phyloP scores from a whole-genome alignment of 1,139 yeast species.

The Scheffersomyces lignicola region DNA sequence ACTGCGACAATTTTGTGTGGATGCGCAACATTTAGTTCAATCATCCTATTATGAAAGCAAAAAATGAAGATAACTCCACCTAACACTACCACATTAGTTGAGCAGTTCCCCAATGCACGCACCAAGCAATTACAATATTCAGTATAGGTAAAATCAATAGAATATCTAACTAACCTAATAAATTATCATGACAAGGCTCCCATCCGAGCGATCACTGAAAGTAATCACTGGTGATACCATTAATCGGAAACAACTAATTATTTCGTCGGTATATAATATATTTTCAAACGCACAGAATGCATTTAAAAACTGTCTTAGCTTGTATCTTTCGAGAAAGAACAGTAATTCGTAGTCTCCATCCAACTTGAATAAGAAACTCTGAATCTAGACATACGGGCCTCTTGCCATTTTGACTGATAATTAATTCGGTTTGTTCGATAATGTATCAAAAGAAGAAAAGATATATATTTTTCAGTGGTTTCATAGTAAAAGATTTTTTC shows the following conservation, averaged over 20 bases:
- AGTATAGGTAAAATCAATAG: not conserved
- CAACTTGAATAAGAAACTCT: conserved; percentile 2
- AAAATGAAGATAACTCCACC: not conserved
- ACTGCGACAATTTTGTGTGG: not conserved
- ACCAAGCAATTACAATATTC: not conserved
- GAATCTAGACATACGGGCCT: conserved; percentile 18
- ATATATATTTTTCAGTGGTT: not conserved
- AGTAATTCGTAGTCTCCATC: too few relatives aligned
- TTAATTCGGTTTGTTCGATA: conserved; percentile 5
- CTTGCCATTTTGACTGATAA: conserved; percentile 18
- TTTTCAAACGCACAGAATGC: too few relatives aligned
- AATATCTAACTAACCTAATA: conserved; percentile 5
- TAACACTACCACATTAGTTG: not conserved
- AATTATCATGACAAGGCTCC: conserved; percentile 38
- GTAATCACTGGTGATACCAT: conserved; percentile 4
- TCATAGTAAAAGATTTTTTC: not conserved
- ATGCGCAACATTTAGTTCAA: conserved; percentile 3
- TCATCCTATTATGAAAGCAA: not conserved
- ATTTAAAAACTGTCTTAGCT: too few relatives aligned
- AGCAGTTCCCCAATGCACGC: not conserved
- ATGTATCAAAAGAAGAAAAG: conserved; percentile 1
- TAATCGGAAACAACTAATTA: not conserved
- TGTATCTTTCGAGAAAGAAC: too few relatives aligned
- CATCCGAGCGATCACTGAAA: conserved; percentile 25
- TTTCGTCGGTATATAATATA: conserved; percentile 15